These are phyloP conservation scores for Lizonia empirigonia DNA, from an alignment of 2,329 filamentous ascomycete species.

Conservation along the genomic window DNA sequence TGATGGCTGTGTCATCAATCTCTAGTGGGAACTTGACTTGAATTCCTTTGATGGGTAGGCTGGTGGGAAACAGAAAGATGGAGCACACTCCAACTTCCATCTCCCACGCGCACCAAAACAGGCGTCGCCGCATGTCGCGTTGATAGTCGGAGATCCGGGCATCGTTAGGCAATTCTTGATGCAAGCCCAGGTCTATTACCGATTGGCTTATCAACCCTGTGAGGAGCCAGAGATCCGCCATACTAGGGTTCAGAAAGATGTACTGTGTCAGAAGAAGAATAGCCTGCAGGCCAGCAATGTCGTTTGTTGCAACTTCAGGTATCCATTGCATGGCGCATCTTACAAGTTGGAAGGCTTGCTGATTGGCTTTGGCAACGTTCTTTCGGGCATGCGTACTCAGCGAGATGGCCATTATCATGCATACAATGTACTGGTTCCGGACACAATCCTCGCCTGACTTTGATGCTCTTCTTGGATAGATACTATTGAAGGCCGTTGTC, in stretches of 20 bases:
- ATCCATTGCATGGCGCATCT: constrained; percentile 46
- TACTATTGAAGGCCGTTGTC: constrained; percentile 41
- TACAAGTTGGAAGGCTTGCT: constrained; percentile 40
- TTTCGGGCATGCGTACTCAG: constrained; percentile 43
- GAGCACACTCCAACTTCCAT: constrained; percentile 47
- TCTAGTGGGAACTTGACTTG: constrained; percentile 42
- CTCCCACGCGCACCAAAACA: constrained; percentile 48
- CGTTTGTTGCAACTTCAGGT: constrained; percentile 45
- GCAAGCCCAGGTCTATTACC: constrained; percentile 44
- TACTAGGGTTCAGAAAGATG: constrained; percentile 44
- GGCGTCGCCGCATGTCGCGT: constrained; percentile 46
- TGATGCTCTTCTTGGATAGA: constrained; percentile 35
- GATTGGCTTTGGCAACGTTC: constrained; percentile 42
- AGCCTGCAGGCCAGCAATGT: constrained; percentile 43
- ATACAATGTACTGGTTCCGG: constrained; percentile 44
- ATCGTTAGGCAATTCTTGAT: constrained; percentile 44
- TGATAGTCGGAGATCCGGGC: constrained; percentile 33
- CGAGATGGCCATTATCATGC: constrained; percentile 47
- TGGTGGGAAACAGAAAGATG: constrained; percentile 41
- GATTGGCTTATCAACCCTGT: constrained; percentile 46
- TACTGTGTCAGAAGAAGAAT: constrained; percentile 45
- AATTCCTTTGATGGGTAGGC: constrained; percentile 37
- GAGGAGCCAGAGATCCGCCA: constrained; percentile 47
- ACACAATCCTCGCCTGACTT: constrained; percentile 34
- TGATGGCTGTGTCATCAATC: constrained; percentile 44